A percentile compares a stretch with the other conserved stretches of the same genome.
Evolutionary conservation across 2,329 filamentous ascomycete species (phyloP).

Genomic region (Fusarium drepaniforme): DNA sequence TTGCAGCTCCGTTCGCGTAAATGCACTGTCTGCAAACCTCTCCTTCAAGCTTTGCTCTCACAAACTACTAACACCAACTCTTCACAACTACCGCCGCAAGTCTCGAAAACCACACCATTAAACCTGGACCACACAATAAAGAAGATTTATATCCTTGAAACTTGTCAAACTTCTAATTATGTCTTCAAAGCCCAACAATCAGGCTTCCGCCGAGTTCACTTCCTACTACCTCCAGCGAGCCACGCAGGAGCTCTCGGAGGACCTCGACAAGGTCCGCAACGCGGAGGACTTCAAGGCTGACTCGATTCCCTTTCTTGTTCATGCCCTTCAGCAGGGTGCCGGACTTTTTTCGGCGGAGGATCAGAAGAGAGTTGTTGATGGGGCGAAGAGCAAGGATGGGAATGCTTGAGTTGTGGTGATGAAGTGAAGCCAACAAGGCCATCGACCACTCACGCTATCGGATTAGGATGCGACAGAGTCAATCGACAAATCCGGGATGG

Average conservation of each 20-base stretch:
- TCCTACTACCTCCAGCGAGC: conserved; percentile 77
- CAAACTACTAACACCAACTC: background rate
- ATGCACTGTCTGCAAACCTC: background rate
- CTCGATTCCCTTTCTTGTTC: conserved; percentile 73
- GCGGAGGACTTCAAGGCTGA: conserved; percentile 79
- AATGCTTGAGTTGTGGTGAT: conserved; percentile 19
- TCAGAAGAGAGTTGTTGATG: conserved; percentile 46
- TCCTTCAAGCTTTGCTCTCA: background rate
- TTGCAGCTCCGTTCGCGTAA: background rate
- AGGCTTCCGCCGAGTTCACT: conserved; percentile 61
- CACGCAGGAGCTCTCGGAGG: conserved; percentile 79
- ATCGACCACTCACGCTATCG: background rate
- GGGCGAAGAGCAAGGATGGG: conserved; percentile 25
- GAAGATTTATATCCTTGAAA: no score
- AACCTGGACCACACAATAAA: no score
- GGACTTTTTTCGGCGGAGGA: conserved; percentile 65
- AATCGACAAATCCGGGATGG: no score
- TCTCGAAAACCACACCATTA: background rate
- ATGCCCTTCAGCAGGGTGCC: conserved; percentile 76
- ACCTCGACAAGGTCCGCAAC: conserved; percentile 76
- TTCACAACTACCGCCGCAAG: background rate
- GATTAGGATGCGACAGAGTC: background rate
- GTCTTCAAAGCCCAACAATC: conserved; percentile 31
- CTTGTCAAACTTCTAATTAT: conserved; percentile 2
- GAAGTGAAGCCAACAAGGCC: background rate